A percentile compares a stretch with the other conserved stretches of the same genome.
phyloP scores from a whole-genome alignment of 371 early-diverging fungal genomes.

The Nosema muscidifuracis region DNA sequence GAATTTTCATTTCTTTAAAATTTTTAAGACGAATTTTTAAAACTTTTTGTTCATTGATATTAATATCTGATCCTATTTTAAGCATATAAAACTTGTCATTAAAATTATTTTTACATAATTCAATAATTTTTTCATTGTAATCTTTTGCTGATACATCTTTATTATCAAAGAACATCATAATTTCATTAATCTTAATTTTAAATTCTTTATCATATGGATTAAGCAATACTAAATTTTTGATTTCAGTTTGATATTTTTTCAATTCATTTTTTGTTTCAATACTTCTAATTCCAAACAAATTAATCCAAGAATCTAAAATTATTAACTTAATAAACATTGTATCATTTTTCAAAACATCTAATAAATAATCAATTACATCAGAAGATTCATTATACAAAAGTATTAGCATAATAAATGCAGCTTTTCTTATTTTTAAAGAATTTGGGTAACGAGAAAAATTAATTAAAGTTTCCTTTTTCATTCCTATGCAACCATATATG shows the following conservation, averaged over 20 bases:
- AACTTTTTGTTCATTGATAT: neutral
- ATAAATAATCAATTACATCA: slow-evolving; percentile 1
- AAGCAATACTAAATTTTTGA: neutral
- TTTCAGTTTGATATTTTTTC: neutral
- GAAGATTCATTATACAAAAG: slow-evolving; percentile 16
- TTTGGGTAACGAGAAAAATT: slow-evolving; percentile 50
- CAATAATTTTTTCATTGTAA: neutral
- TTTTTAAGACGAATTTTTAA: slow-evolving; percentile 5
- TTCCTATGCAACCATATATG: slow-evolving; percentile 40
- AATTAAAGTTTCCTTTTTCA: slow-evolving; percentile 44
- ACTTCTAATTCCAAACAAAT: slow-evolving; percentile 2
- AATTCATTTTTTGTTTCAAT: neutral
- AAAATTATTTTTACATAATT: slow-evolving; percentile 6
- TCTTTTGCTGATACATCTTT: slow-evolving; percentile 2
- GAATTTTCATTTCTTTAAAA: slow-evolving; percentile 16
- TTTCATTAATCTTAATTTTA: slow-evolving; percentile 8
- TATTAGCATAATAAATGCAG: slow-evolving; percentile 58
- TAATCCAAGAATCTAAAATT: slow-evolving; percentile 25
- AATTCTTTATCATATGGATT: slow-evolving; percentile 1
- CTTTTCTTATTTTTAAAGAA: slow-evolving; percentile 56
- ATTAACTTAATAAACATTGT: neutral
- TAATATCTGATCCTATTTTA: neutral
- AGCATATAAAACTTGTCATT: neutral
- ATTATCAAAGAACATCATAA: slow-evolving; percentile 22
- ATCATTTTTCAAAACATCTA: slow-evolving; percentile 9